These are phyloP conservation scores for Quillaja saponaria DNA, from an alignment of 306 rosid species.

Conservation along the genomic window DNA sequence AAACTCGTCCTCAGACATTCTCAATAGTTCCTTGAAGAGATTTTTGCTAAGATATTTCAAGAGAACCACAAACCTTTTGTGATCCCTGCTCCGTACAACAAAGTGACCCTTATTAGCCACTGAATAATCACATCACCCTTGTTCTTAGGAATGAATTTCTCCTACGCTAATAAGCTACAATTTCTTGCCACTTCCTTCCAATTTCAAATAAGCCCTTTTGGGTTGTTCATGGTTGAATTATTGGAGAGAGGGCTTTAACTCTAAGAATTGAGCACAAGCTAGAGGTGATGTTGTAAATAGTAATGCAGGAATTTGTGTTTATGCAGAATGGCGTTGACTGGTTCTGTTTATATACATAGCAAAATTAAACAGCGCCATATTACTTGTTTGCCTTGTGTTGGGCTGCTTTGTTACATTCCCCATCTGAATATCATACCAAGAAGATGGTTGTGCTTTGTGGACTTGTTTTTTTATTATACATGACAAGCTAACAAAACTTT, in stretches of 20 bases:
- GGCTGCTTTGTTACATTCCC: neutral
- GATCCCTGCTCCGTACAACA: slow-evolving; percentile 5
- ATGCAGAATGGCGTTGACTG: neutral
- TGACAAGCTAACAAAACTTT: neutral
- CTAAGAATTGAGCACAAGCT: neutral
- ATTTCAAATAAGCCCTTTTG: neutral
- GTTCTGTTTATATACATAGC: neutral
- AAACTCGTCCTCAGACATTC: slow-evolving; percentile 29
- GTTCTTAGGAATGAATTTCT: neutral
- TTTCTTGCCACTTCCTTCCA: slow-evolving; percentile 7
- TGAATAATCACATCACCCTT: neutral
- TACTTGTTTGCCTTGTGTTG: neutral
- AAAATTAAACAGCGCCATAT: neutral
- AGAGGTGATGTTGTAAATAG: neutral
- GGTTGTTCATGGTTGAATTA: slow-evolving; percentile 3
- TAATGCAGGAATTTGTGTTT: neutral
- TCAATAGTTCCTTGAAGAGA: slow-evolving; percentile 26
- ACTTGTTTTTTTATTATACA: neutral
- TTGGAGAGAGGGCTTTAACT: too few species aligned
- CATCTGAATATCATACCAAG: neutral
- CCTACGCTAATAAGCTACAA: neutral
- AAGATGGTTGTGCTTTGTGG: neutral
- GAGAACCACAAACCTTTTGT: slow-evolving; percentile 15
- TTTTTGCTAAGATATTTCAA: slow-evolving; percentile 14
- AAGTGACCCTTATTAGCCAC: neutral